Evolutionary conservation across 192 early-diverging fungal species (phyloP).

Genomic region (Coemansia sp.): DNA sequence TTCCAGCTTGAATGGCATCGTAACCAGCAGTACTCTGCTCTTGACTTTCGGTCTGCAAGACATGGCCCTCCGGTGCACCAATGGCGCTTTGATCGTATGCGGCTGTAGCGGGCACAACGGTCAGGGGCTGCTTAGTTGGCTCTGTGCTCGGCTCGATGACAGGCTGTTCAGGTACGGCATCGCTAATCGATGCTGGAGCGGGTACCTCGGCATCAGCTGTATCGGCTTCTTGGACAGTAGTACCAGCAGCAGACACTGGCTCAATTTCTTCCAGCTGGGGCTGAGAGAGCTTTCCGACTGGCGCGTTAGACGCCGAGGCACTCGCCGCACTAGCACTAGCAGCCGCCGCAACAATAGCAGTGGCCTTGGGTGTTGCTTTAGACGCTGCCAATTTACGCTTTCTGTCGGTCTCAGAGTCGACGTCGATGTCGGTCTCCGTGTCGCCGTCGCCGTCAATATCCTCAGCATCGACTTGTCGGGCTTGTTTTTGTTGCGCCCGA

Average conservation of each 20-base stretch:
- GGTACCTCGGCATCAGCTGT: neutral
- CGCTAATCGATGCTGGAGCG: neutral
- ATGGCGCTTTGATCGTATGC: neutral
- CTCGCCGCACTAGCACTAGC: neutral
- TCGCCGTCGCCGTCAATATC: conserved; percentile 3
- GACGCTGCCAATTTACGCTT: neutral
- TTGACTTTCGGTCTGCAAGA: neutral
- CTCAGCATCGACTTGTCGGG: neutral
- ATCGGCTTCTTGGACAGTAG: neutral
- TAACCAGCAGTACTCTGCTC: neutral
- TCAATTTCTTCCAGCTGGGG: neutral
- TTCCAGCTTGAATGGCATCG: neutral
- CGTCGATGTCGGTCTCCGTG: neutral
- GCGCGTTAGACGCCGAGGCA: neutral
- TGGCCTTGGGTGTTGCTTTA: neutral
- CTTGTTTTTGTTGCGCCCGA: conserved; percentile 23
- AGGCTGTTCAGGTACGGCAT: neutral
- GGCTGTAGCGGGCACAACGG: neutral
- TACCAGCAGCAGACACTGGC: neutral
- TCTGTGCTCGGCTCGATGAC: neutral
- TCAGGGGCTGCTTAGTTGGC: neutral
- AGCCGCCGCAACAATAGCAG: neutral
- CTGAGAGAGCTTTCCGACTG: neutral
- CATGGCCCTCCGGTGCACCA: neutral
- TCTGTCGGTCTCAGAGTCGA: neutral